Conservation (phyloP, 1,139 yeast genomes). For the Scheffersomyces cryptocercus region DNA sequence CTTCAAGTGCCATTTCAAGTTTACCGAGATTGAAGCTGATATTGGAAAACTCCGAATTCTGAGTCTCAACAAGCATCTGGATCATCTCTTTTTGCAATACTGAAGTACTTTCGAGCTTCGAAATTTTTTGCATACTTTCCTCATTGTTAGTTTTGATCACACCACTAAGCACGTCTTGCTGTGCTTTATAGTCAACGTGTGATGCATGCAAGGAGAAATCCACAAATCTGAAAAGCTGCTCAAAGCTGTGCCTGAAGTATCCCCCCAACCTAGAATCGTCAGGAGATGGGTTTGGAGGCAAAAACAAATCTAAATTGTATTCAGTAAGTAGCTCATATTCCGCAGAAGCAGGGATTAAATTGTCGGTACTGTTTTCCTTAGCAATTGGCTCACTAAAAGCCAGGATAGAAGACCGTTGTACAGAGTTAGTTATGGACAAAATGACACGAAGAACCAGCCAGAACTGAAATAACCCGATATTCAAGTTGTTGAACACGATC, state of each 20-base stretch:
- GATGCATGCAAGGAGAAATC: constrained; percentile 4
- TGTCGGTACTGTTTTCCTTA: constrained; percentile 1
- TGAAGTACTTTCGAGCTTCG: constrained; percentile 5
- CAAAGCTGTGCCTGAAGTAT: constrained; percentile 6
- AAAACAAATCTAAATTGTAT: constrained; percentile 6
- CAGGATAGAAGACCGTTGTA: constrained; percentile 5
- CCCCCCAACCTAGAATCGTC: constrained; percentile 1
- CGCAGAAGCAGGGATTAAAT: not conserved
- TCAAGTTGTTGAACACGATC: constrained; percentile 34
- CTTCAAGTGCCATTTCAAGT: constrained; percentile 3
- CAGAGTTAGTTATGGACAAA: constrained; percentile 8
- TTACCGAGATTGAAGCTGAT: constrained; percentile 4
- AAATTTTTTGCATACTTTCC: not conserved
- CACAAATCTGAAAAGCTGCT: constrained; percentile 3
- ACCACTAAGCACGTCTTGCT: not conserved
- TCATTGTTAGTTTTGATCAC: constrained; percentile 2
- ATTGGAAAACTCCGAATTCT: constrained; percentile 5
- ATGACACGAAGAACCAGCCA: constrained; percentile 30
- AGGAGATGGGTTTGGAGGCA: constrained; percentile 2
- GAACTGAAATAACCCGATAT: constrained; percentile 28
- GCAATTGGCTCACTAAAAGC: constrained; percentile 3
- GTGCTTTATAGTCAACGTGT: constrained; percentile 2
- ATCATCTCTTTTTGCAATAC: constrained; percentile 6
- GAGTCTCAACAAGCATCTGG: constrained; percentile 6
- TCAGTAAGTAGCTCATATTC: constrained; percentile 13